Percentiles rank a stretch among this genome's conserved stretches.
Conservation (phyloP, 1,284 basidiomycete genomes). For the Pascua sp. region DNA sequence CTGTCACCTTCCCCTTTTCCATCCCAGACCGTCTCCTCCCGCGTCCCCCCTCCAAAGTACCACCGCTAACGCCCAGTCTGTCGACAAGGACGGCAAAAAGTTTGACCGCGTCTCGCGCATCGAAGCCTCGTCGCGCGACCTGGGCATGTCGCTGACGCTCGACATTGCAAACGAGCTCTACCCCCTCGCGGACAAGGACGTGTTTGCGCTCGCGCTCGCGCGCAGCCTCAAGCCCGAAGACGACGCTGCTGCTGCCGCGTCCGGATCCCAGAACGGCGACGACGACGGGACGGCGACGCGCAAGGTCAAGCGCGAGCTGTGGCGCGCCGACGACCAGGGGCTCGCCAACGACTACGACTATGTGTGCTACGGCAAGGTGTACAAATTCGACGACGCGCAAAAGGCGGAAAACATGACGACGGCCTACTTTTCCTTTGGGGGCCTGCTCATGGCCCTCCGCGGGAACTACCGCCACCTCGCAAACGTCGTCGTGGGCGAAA, state of each 20-base stretch:
- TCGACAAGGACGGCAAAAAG: constrained; percentile 88
- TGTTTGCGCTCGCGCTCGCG: constrained; percentile 80
- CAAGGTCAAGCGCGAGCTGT: constrained; percentile 84
- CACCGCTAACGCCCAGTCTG: constrained; percentile 38
- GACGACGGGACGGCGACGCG: constrained; percentile 50
- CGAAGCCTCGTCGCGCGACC: constrained; percentile 76
- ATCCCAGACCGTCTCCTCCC: not conserved
- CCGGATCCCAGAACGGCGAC: constrained; percentile 30
- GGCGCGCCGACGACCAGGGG: constrained; percentile 68
- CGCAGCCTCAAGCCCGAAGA: constrained; percentile 69
- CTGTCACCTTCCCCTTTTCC: no score
- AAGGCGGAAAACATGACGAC: constrained; percentile 61
- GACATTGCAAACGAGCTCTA: constrained; percentile 90
- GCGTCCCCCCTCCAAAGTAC: no score
- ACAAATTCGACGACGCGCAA: constrained; percentile 86
- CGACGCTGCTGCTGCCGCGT: constrained; percentile 52
- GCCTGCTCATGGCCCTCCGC: constrained; percentile 90
- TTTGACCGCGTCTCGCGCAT: constrained; percentile 70
- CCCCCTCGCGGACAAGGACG: constrained; percentile 65
- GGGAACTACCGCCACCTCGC: constrained; percentile 92
- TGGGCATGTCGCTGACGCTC: constrained; percentile 81
- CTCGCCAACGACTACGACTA: constrained; percentile 97
- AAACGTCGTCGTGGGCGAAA: constrained; percentile 85
- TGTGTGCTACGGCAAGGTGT: constrained; percentile 99
- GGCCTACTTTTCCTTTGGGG: constrained; percentile 92